phyloP scores from a whole-genome alignment of 768 basidiomycete species.

The Boletus sensibilis region DNA sequence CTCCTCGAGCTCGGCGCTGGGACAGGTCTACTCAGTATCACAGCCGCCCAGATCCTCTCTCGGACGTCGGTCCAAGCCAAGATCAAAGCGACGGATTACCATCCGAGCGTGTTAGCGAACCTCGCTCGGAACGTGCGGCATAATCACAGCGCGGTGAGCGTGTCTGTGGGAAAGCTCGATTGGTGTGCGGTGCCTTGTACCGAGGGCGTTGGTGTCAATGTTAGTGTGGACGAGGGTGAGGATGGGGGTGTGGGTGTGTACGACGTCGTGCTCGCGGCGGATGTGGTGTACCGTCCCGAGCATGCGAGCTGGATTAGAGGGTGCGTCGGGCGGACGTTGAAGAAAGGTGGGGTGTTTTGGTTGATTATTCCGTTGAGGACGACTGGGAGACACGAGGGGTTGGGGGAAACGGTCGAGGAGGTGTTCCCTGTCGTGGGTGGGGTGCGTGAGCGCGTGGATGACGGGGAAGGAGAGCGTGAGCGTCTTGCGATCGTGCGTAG shows the following conservation, averaged over 20 bases:
- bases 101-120: slow-evolving; percentile 72
- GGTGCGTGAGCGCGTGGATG: too few relatives aligned
- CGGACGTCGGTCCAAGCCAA: slow-evolving; percentile 13
- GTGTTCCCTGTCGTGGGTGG: slow-evolving; percentile 41
- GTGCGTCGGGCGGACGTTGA: slow-evolving; percentile 56
- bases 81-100: slow-evolving; percentile 75
- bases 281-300: slow-evolving; percentile 71
- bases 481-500: slow-evolving; percentile 47
- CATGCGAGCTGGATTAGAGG: slow-evolving; percentile 69
- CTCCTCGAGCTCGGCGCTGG: slow-evolving; percentile 85
- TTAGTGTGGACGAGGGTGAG: neutral
- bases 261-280: slow-evolving; percentile 74
- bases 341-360: slow-evolving; percentile 57
- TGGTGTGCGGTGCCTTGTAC: slow-evolving; percentile 51
- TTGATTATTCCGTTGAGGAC: slow-evolving; percentile 69
- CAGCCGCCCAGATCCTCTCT: slow-evolving; percentile 48
- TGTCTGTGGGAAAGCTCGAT: slow-evolving; percentile 56
- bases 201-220: slow-evolving; percentile 15
- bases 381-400: slow-evolving; percentile 60
- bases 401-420: slow-evolving; percentile 53
- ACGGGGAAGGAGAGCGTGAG: neutral
- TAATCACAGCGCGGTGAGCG: slow-evolving; percentile 42
- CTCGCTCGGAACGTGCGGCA: slow-evolving; percentile 55
- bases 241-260: slow-evolving; percentile 33
- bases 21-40: slow-evolving; percentile 79